Percentiles rank a stretch among this genome's conserved stretches.
Evolutionary conservation across 108 stramenopile species (phyloP).

Genomic region (Schizochytrium sp.): DNA sequence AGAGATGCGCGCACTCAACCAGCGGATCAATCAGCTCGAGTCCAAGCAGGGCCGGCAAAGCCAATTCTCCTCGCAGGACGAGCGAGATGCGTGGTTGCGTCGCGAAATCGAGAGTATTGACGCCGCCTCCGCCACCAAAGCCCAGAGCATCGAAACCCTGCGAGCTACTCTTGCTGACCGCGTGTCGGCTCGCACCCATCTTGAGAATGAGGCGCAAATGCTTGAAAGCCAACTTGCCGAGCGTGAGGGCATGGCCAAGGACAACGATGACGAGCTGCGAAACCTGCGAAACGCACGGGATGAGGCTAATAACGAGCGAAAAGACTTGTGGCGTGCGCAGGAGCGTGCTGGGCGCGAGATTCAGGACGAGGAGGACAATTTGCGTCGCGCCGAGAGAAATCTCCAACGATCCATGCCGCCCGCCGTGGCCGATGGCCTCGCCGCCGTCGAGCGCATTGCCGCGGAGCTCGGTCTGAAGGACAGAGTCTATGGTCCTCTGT

Average conservation of each 20-base stretch:
- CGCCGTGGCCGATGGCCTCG: constrained; percentile 68
- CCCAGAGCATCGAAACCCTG: constrained; percentile 45
- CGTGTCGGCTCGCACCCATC: not conserved
- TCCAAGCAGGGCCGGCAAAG: constrained; percentile 81
- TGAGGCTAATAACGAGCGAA: constrained; percentile 65
- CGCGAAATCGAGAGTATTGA: constrained; percentile 57
- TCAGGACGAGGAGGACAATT: constrained; percentile 53
- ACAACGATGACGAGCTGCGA: constrained; percentile 50
- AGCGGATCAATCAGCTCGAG: constrained; percentile 67
- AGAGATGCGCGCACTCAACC: constrained; percentile 53
- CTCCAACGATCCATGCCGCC: constrained; percentile 76
- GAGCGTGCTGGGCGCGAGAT: constrained; percentile 60
- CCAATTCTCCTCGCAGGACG: constrained; percentile 68
- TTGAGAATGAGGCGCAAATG: constrained; percentile 35
- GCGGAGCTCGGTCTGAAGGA: constrained; percentile 55
- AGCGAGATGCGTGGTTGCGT: constrained; percentile 67
- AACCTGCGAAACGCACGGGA: constrained; percentile 56
- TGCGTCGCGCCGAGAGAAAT: constrained; percentile 47
- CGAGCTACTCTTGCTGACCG: constrained; percentile 48
- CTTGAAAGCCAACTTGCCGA: constrained; percentile 25
- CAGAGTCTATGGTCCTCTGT: constrained; percentile 76
- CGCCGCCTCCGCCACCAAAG: constrained; percentile 54
- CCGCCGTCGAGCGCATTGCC: constrained; percentile 64
- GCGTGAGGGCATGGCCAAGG: constrained; percentile 39
- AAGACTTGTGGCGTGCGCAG: constrained; percentile 57